These are phyloP conservation scores for Acephala macrosclerotiorum DNA, from an alignment of 2,329 filamentous ascomycete genomes.

Conservation along the genomic window DNA sequence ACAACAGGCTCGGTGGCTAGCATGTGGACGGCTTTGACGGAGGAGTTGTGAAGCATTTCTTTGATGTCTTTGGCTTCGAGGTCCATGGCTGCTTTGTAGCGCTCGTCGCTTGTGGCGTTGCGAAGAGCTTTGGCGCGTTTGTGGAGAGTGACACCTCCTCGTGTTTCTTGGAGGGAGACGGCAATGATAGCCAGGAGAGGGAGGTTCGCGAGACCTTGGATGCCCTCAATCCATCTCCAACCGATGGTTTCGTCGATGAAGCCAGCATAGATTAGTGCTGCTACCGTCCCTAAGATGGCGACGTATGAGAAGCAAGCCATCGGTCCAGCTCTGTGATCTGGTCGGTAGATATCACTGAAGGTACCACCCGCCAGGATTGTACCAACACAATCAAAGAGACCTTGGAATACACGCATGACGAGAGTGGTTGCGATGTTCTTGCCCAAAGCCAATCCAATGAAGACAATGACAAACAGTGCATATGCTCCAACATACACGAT, in stretches of 20 bases:
- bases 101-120: conserved; percentile 66
- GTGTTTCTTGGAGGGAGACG: conserved; percentile 80
- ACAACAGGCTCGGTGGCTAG: conserved; percentile 79
- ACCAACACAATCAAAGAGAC: conserved; percentile 73
- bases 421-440: conserved; percentile 75
- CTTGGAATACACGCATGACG: conserved; percentile 70
- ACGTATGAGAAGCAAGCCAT: conserved; percentile 86
- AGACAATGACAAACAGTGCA: conserved; percentile 46
- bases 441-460: conserved; percentile 74
- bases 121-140: conserved; percentile 73
- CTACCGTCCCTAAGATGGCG: conserved; percentile 78
- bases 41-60: conserved; percentile 74
- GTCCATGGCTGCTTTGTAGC: conserved; percentile 59
- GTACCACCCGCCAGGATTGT: conserved; percentile 86
- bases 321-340: conserved; percentile 79
- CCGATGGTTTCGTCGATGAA: conserved; percentile 64
- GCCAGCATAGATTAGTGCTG: conserved; percentile 70
- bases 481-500: conserved; percentile 77
- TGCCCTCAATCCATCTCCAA: conserved; percentile 90
- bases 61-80: conserved; percentile 59
- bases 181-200: conserved; percentile 69
- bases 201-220: conserved; percentile 75
- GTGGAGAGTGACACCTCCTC: conserved; percentile 80
- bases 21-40: conserved; percentile 75
- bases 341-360: conserved; percentile 82